Conservation (phyloP, 2,329 filamentous ascomycete species). For the Trichoderma semiorbis region DNA sequence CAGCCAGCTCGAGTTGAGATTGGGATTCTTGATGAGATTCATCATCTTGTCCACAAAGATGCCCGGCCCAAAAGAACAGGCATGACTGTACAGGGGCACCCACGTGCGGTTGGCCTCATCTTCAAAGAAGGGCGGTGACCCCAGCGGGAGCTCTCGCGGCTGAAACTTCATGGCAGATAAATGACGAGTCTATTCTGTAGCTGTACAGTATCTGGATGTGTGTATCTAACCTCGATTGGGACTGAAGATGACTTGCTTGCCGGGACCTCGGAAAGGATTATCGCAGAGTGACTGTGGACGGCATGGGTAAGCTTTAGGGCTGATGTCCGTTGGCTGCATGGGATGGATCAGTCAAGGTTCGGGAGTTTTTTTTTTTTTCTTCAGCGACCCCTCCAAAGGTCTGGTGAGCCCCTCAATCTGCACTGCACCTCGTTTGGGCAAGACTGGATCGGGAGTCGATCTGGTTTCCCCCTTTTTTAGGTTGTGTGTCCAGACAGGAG, state of each 20-base stretch:
- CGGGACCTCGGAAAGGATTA: not conserved
- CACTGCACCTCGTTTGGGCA: not conserved
- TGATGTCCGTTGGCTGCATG: not conserved
- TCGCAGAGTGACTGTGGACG: not conserved
- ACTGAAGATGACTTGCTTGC: not conserved
- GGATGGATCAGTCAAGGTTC: not conserved
- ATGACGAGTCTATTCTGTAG: not conserved
- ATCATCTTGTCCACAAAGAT: slow-evolving; percentile 66
- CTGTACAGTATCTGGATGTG: not conserved
- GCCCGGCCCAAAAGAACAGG: slow-evolving; percentile 60
- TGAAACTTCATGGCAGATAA: slow-evolving; percentile 26
- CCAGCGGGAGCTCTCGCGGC: slow-evolving; percentile 29
- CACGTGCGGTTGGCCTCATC: slow-evolving; percentile 37
- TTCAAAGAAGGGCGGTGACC: slow-evolving; percentile 27
- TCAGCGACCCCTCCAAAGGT: not conserved
- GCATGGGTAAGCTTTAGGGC: not conserved
- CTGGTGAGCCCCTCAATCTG: not conserved
- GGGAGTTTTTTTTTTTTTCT: not conserved
- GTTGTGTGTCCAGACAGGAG: not conserved
- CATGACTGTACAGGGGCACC: slow-evolving; percentile 53
- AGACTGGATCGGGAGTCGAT: not conserved
- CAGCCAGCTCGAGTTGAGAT: slow-evolving; percentile 73
- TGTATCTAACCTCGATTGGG: not conserved
- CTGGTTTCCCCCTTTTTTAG: not conserved
- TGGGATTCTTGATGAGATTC: slow-evolving; percentile 74